phyloP scores from a whole-genome alignment of 192 early-diverging fungal genomes.

The Diversispora eburnea region DNA sequence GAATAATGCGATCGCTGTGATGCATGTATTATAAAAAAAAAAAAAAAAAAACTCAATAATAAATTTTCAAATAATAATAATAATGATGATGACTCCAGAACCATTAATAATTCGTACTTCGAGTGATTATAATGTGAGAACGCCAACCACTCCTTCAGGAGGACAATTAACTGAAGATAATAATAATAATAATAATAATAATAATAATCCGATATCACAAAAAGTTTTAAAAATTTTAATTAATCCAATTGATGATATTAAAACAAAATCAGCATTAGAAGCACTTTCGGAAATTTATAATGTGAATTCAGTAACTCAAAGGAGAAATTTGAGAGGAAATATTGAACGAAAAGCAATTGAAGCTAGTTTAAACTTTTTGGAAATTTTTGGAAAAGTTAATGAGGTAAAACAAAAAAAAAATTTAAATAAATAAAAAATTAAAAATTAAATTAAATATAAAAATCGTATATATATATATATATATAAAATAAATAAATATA shows the following conservation, averaged over 20 bases:
- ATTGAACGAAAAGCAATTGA: constrained; percentile 55
- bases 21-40: no score
- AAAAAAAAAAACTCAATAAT: no score
- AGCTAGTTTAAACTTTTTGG: constrained; percentile 52
- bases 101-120: no score
- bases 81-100: no score
- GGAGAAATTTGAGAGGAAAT: constrained; percentile 57
- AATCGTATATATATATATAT: neutral
- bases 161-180: no score
- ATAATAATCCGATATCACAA: constrained; percentile 36
- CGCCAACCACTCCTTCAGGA: no score
- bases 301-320: constrained; percentile 44
- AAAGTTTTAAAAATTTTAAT: constrained; percentile 48
- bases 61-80: no score
- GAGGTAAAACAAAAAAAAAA: no score
- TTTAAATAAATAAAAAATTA: neutral
- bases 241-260: constrained; percentile 56
- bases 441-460: constrained; percentile 2
- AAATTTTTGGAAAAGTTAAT: constrained; percentile 53
- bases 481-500: neutral
- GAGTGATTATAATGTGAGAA: no score
- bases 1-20: no score
- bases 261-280: constrained; percentile 61
- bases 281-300: constrained; percentile 61
- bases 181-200: no score